Base-by-base conservation (phyloP, 192 early-diverging fungal species). In the Backusella australiensis region DNA sequence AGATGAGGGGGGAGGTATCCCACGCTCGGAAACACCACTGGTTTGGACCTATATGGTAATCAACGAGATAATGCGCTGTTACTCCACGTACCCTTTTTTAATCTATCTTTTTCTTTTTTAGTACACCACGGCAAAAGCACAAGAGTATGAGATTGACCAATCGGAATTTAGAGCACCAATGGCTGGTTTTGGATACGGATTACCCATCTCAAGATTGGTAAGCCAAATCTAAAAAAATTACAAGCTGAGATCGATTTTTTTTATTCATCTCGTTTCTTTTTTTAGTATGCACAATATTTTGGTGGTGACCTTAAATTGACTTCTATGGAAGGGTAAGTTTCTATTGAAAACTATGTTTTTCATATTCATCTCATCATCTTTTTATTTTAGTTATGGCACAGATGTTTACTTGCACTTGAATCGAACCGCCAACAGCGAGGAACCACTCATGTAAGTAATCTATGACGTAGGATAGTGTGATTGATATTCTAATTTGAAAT, bases 371-470 rank as follows among this genome's bases (percentile, higher is more conserved):
- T 15, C 42, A 15, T 38, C 44, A 4, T 70, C 49, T 19, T 67
- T 71, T 39, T 11, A 14, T 9, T 63, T 2, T 75, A 89, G 88
- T 68, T 93, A 90, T 75, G 93, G 97, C 53, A 98, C 97, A 52
- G 97, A 98, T 84, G 97, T 95, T 4, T 98, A 98, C 80, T 82
- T 98, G 39, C 96, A 98, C 80, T 85, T 98, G 52, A 95, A 92
- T 69, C 86, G 96, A 26, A 88, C 96, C 63, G 93, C 93, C 49
- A 93, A 97, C 82, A 93, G 92, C 82, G 93, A 95, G 53, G 96
- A 98, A 82, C 95, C 96, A 0, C 83, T 93, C 26, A 88, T 87
- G 38, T 93, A 86, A 71, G 56, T 63, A 11, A 29, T 63, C 42
- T 19, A 35, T 68, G 11, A 36, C 19, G 38, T 34, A 34, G 11